These are phyloP conservation scores for Tolypocladium album DNA, from an alignment of 2,329 filamentous ascomycete species.

Conservation along the genomic window DNA sequence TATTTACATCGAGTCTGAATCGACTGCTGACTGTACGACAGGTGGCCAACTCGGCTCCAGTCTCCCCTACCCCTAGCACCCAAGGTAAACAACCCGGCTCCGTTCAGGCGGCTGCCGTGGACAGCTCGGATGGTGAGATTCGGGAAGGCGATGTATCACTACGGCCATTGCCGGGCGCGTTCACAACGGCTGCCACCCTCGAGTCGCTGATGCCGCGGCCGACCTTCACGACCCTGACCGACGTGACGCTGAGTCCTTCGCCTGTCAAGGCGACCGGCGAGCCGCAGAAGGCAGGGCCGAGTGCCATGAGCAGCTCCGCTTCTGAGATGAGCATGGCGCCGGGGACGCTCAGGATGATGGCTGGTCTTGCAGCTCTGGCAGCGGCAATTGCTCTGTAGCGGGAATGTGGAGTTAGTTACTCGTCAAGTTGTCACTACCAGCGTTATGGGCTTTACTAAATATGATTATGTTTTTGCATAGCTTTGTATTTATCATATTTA, in stretches of 20 bases:
- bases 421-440: background rate
- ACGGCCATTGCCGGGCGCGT: background rate
- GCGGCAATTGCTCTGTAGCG: background rate
- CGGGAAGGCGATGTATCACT: background rate
- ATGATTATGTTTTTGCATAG: background rate
- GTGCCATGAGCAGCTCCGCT: background rate
- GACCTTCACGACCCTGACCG: background rate
- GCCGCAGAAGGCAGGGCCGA: background rate
- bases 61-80: background rate
- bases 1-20: background rate
- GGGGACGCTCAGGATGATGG: background rate
- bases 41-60: background rate
- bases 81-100: background rate
- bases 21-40: background rate
- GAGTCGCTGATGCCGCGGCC: background rate
- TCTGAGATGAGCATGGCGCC: background rate
- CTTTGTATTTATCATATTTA: background rate
- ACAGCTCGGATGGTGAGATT: background rate
- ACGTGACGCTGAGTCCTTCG: background rate
- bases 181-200: background rate
- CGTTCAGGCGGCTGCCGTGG: background rate
- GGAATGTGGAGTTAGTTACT: background rate
- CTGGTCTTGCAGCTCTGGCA: background rate
- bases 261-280: background rate
- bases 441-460: background rate